Evolutionary conservation across 2,329 filamentous ascomycete genomes (phyloP), one percentile per base, ranked within the genome.

Genomic region (Onygena corvina): DNA sequence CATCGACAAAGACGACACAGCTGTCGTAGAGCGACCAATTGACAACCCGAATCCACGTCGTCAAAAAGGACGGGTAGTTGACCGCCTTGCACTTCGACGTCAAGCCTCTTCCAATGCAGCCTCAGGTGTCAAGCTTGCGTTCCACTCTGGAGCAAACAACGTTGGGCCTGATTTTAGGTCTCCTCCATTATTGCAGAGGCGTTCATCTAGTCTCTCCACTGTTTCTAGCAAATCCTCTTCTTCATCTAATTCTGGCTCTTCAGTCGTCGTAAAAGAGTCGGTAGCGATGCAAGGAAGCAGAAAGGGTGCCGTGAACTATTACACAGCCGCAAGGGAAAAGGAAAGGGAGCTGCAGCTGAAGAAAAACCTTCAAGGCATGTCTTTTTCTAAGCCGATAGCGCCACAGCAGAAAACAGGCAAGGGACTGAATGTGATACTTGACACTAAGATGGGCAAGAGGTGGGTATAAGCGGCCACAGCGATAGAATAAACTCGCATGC

Each of bases 241-340:
- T 7, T 58, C 54, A 21, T 57, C 54, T 6, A 59, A 60, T 18
- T 46, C 62, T 6, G 63, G 62, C 27, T 55, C 40, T 18, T 53
- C 55, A 1, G 45, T 49, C 4, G 48, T 44, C 6, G 35, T 40
- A 14, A 38, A 21, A 14, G 51, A 46, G 42, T 50, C 50, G 4
- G 47, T 29, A 4, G 42, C 34, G n/a, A 42, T 35, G 11, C 48
- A 29, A 20, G 40, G 34, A 27, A 64, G 67, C 1, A 78, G 76
- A 59, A 78, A 74, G 66, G 76, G 73, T 23, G 75, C 75, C 40
- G 75, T 80, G 7, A 77, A 79, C 55, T 79, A 76, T 16, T 76
- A 69, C 49, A 64, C 67, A 18, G 67, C 76, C 53, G 75, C 75
- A 1, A 64, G 78, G 49, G 77, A 79, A 60, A 72, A 71, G 57